Percentiles rank a stretch among this genome's conserved stretches.
Conservation (phyloP, 768 basidiomycete species). For the Hemileccinum impolitum region DNA sequence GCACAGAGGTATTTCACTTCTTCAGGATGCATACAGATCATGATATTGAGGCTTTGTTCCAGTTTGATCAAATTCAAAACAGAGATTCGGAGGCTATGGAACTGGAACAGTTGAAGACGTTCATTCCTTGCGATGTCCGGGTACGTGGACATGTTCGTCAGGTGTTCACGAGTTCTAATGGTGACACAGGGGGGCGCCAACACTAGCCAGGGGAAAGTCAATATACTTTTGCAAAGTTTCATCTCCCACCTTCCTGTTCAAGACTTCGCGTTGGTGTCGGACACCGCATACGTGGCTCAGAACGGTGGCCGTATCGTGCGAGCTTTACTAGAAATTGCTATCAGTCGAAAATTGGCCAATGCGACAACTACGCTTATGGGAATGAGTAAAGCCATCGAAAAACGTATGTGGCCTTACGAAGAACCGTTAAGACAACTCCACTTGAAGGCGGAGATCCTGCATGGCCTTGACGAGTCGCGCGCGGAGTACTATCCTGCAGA, state of each 20-base stretch:
- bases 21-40: neutral
- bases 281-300: constrained; percentile 90
- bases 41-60: neutral
- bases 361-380: constrained; percentile 77
- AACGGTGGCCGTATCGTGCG: constrained; percentile 93
- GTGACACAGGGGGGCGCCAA: constrained; percentile 56
- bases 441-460: constrained; percentile 73
- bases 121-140: constrained; percentile 77
- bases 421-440: constrained; percentile 84
- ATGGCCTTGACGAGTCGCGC: constrained; percentile 75
- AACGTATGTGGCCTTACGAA: constrained; percentile 91
- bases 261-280: constrained; percentile 95
- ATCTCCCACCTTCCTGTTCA: constrained; percentile 80
- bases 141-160: constrained; percentile 37
- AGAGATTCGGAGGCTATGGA: constrained; percentile 88
- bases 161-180: neutral
- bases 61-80: constrained; percentile 95
- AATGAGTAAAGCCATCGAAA: constrained; percentile 91
- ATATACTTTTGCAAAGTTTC: constrained; percentile 88
- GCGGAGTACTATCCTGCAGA: constrained; percentile 78
- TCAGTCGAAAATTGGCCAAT: constrained; percentile 89
- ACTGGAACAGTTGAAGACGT: constrained; percentile 63
- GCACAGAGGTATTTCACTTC: constrained; percentile 69
- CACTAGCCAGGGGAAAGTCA: constrained; percentile 81
- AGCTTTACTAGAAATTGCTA: constrained; percentile 91